These are phyloP conservation scores for Neocallimastix lanati DNA, from an alignment of 192 early-diverging fungal species.

Conservation along the genomic window DNA sequence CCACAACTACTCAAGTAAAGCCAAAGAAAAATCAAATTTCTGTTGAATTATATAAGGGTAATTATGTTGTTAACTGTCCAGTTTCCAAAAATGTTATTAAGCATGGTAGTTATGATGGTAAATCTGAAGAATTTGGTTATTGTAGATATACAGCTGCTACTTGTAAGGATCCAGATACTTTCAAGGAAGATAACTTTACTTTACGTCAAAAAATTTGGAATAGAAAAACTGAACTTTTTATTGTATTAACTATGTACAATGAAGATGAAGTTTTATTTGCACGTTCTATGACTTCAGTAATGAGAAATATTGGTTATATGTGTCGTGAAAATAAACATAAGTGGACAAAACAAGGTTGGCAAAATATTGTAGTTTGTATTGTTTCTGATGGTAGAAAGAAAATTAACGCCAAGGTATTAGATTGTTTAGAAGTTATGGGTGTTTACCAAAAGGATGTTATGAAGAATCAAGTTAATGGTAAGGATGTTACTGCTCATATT, in stretches of 20 bases:
- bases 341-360: slow-evolving; percentile 13
- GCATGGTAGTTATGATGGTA: not conserved
- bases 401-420: slow-evolving; percentile 1
- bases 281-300: not conserved
- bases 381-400: slow-evolving; percentile 19
- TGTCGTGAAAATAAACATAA: not conserved
- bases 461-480: not conserved
- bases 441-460: not conserved
- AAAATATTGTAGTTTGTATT: slow-evolving; percentile 27
- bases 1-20: not conserved
- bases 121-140: not conserved
- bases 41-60: not conserved
- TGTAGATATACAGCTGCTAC: slow-evolving; percentile 76
- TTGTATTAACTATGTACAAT: slow-evolving; percentile 63
- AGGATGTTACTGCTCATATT: not conserved
- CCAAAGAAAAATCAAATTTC: not conserved
- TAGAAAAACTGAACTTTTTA: slow-evolving; percentile 71
- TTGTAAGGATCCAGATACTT: slow-evolving; percentile 62
- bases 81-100: not conserved
- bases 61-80: not conserved
- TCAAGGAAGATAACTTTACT: slow-evolving; percentile 49
- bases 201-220: slow-evolving; percentile 55
- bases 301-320: too few species aligned
- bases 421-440: not conserved
- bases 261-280: not conserved